Percentiles rank a stretch among this genome's conserved stretches.
Evolutionary conservation across 257 asterid genomes (phyloP).

Genomic region (Nicotiana paniculata): DNA sequence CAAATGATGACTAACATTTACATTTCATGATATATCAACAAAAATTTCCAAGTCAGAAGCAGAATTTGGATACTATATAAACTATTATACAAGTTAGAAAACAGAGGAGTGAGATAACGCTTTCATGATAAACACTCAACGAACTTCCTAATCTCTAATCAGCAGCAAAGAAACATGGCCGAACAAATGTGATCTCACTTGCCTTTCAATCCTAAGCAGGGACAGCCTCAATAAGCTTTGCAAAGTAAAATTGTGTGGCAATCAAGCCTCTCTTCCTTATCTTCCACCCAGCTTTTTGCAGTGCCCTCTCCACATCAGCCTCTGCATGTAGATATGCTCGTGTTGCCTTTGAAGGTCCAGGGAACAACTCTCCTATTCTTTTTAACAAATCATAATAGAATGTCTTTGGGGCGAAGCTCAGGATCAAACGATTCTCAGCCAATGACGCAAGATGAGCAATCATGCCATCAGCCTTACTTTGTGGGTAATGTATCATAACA

Average conservation of each 20-base stretch:
- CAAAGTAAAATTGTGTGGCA: constrained; percentile 81
- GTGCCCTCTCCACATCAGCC: constrained; percentile 75
- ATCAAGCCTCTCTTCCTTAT: constrained; percentile 70
- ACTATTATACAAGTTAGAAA: constrained; percentile 15
- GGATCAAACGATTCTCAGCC: constrained; percentile 73
- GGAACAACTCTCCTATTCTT: constrained; percentile 89
- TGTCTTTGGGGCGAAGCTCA: constrained; percentile 93
- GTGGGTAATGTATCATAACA: constrained; percentile 94
- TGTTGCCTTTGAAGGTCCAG: constrained; percentile 97
- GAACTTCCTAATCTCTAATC: constrained; percentile 8
- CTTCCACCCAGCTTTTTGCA: constrained; percentile 82
- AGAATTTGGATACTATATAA: background rate
- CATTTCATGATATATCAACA: background rate
- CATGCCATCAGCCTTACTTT: constrained; percentile 86
- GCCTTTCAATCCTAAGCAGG: constrained; percentile 46
- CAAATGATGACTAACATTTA: background rate
- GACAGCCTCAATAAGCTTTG: constrained; percentile 78
- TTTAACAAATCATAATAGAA: constrained; percentile 68
- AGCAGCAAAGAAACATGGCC: constrained; percentile 6
- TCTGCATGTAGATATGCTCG: constrained; percentile 91
- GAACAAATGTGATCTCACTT: constrained; percentile 36
- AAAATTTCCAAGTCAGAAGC: background rate
- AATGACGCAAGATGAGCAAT: constrained; percentile 89
- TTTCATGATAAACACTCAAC: background rate
- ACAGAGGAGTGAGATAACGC: background rate